Percentiles rank a stretch among this genome's conserved stretches.
phyloP scores from a whole-genome alignment of 2,329 filamentous ascomycete species.

The Trichoderma endophyticum region DNA sequence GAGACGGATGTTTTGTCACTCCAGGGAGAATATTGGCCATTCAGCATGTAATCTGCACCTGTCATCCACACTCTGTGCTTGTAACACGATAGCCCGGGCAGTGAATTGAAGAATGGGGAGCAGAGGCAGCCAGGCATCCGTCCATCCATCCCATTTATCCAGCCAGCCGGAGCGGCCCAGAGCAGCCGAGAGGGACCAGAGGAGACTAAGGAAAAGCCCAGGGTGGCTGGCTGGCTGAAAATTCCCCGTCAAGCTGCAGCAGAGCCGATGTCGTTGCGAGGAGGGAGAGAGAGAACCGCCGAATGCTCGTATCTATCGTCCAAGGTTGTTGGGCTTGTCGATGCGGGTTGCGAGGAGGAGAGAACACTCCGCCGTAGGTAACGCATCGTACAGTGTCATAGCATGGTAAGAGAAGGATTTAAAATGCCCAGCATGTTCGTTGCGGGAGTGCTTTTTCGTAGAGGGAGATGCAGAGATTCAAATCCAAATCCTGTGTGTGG shows the following conservation, averaged over 20 bases:
- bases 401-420: neutral
- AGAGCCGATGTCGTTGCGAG: neutral
- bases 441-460: neutral
- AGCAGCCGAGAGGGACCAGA: neutral
- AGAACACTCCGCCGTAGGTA: neutral
- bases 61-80: neutral
- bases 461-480: neutral
- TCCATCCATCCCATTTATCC: neutral
- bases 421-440: neutral
- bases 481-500: neutral
- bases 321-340: neutral
- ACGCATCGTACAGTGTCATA: neutral
- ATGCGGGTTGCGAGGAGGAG: neutral
- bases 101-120: neutral
- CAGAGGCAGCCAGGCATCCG: neutral
- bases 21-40: slow-evolving; percentile 4
- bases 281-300: neutral
- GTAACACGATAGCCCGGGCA: neutral
- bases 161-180: slow-evolving; percentile 2
- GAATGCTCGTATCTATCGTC: neutral
- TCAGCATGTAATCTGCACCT: neutral
- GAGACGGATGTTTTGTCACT: neutral
- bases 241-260: neutral
- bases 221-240: neutral
- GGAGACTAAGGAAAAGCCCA: neutral